Conservation (phyloP, 2,329 filamentous ascomycete species). For the Epicoccum sorghinum region DNA sequence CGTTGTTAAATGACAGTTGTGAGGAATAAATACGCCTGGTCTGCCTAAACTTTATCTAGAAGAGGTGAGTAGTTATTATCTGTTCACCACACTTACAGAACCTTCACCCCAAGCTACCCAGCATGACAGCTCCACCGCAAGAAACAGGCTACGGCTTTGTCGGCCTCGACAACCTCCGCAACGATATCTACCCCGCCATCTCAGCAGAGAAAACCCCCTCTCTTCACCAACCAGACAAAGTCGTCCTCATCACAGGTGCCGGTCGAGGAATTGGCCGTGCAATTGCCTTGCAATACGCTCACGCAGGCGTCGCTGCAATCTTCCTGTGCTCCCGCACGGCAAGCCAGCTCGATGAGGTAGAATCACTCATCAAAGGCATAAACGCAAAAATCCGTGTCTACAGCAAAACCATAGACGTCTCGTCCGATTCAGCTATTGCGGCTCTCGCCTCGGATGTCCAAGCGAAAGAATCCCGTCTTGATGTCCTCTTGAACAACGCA, state of each 20-base stretch:
- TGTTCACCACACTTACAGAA: too few relatives aligned
- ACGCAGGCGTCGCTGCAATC: constrained; percentile 59
- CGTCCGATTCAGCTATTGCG: constrained; percentile 45
- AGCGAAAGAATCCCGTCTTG: constrained; percentile 35
- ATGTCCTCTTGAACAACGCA: constrained; percentile 58
- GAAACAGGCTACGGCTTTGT: constrained; percentile 19
- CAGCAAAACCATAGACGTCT: constrained; percentile 52
- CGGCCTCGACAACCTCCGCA: constrained; percentile 39
- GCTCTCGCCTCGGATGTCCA: constrained; percentile 43
- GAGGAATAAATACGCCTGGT: too few relatives aligned
- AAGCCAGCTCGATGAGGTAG: constrained; percentile 44
- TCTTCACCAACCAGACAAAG: constrained; percentile 46
- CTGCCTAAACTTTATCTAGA: too few relatives aligned
- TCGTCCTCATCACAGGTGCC: constrained; percentile 62
- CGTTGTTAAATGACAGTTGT: too few relatives aligned
- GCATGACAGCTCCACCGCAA: not conserved
- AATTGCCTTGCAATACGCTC: constrained; percentile 61
- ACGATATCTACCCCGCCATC: constrained; percentile 63
- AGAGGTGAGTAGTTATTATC: too few relatives aligned
- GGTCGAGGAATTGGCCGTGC: constrained; percentile 61
- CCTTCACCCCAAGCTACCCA: too few relatives aligned
- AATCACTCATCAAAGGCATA: constrained; percentile 46
- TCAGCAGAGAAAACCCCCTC: constrained; percentile 46
- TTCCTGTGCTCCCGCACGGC: constrained; percentile 60
- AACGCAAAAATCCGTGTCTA: constrained; percentile 50